These are phyloP conservation scores for Vanderwaltozyma yarrowii DNA, from an alignment of 805 yeast genomes.

Conservation along the genomic window DNA sequence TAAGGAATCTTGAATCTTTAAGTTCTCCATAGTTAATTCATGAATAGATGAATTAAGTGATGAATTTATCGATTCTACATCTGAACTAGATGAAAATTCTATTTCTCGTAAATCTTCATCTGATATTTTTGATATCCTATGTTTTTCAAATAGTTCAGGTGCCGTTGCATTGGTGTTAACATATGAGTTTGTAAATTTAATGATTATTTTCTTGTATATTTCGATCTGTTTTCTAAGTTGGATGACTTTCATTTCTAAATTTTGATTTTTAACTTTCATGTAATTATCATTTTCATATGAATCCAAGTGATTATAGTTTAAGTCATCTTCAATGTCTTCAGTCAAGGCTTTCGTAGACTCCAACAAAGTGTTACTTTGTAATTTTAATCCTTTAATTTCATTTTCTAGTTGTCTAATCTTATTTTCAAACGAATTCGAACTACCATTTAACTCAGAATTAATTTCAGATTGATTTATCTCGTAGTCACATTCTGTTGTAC, in stretches of 20 bases:
- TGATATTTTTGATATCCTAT: not conserved
- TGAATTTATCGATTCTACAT: not conserved
- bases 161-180: not conserved
- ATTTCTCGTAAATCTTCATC: not conserved
- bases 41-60: not conserved
- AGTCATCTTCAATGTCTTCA: not conserved
- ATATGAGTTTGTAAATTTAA: not conserved
- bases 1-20: not conserved
- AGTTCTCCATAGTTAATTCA: not conserved
- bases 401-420: not conserved
- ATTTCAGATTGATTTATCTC: not conserved
- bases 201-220: not conserved
- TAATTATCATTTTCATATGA: not conserved
- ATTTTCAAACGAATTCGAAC: not conserved
- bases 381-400: not conserved
- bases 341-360: not conserved
- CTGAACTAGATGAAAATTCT: constrained; percentile 1
- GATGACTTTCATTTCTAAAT: not conserved
- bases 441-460: no score
- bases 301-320: not conserved
- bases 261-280: not conserved
- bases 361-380: not conserved
- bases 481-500: constrained; percentile 6
- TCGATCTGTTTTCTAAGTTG: not conserved
- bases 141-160: not conserved